phyloP scores from a whole-genome alignment of 805 yeast species.

The Yarrowia phangngaensis region DNA sequence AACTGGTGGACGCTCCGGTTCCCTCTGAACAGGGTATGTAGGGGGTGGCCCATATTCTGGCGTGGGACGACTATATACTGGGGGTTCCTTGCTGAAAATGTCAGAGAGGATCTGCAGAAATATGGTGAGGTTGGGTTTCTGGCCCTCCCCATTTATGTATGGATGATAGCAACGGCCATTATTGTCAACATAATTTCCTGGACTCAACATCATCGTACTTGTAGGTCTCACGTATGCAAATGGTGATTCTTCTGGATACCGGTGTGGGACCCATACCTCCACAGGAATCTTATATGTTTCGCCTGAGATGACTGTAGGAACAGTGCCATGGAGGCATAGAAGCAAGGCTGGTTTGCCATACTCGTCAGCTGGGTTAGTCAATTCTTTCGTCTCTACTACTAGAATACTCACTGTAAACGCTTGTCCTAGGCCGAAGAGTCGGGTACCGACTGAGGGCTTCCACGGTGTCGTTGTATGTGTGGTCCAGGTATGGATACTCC shows the following conservation, averaged over 20 bases:
- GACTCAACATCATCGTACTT: constrained; percentile 47
- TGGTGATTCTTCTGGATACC: constrained; percentile 69
- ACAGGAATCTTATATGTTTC: constrained; percentile 49
- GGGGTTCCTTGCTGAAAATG: constrained; percentile 45
- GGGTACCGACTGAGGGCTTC: constrained; percentile 50
- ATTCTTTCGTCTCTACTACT: neutral
- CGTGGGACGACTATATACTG: constrained; percentile 40
- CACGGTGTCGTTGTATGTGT: constrained; percentile 60
- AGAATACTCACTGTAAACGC: constrained; percentile 44
- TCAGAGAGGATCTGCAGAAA: constrained; percentile 39
- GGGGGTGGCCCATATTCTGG: constrained; percentile 28
- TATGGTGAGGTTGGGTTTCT: constrained; percentile 37
- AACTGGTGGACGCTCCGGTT: neutral
- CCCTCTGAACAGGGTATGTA: constrained; percentile 13
- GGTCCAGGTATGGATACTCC: constrained; percentile 57
- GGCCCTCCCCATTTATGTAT: constrained; percentile 56
- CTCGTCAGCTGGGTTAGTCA: constrained; percentile 41
- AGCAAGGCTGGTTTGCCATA: constrained; percentile 58
- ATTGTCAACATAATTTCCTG: constrained; percentile 63
- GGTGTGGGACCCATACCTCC: constrained; percentile 71
- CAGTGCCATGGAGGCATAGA: constrained; percentile 57
- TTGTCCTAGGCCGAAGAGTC: constrained; percentile 64
- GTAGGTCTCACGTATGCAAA: constrained; percentile 58
- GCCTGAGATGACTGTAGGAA: constrained; percentile 23
- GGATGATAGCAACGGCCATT: constrained; percentile 74